Evolutionary conservation across 306 rosid genomes (phyloP), one percentile per base, ranked within the genome.

Genomic region (Trifolium pratense): DNA sequence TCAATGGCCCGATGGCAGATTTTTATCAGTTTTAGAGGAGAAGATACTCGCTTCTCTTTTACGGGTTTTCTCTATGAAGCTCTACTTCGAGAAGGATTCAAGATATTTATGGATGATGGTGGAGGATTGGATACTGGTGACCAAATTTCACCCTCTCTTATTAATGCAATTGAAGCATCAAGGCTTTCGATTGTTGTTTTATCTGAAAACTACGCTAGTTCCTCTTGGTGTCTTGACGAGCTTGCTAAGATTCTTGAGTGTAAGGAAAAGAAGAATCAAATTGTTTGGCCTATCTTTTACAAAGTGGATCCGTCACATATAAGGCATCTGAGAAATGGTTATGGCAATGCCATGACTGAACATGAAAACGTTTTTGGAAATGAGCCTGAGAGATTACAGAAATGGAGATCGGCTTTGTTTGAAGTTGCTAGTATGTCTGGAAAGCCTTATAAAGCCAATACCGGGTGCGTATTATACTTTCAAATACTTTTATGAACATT

Each of bases 221-320:
- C 61, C 5, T 11, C 13, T 0, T 55, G 32, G 32, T 55, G 61
- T 21, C 31, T 55, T 20, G 29, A 55, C 17, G 79, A 75, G 56
- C 79, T 75, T 55, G 58, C 8, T 12, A 12, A 40, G 9, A 75
- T 75, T 16, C 15, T 75, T 7, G 45, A 75, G 40, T 61, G 58
- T 40, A 70, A 21, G 72, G 42, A 66, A 7, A 6, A 0, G 11
- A 78, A 61, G 32, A 36, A 70, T 0, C 65, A 49, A 20, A 7
- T 60, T 13, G 71, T 77, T 48, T 69, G 52, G 65, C 71, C 79
- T 5, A 64, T 75, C 5, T 64, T 31, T 21, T 21, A 21, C 25
- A 21, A 21, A 21, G 25, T 21, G 25, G 25, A 21, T 21, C 25
- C 25, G 3, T 25, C 29, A 3, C 29, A 25, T 25, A 25, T 25